phyloP scores from a whole-genome alignment of 805 yeast genomes.

The Schwanniomyces occidentalis region DNA sequence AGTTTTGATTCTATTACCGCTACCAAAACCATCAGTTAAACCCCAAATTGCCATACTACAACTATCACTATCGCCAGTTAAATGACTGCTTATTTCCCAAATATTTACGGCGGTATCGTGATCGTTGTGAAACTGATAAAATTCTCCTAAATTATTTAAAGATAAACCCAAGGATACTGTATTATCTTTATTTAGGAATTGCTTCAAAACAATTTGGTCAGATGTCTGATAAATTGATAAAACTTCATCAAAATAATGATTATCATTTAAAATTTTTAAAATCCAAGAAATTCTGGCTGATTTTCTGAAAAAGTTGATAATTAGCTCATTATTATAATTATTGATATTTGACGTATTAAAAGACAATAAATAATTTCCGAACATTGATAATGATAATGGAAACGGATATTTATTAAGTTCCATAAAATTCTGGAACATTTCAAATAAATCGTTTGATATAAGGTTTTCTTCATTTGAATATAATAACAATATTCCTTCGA shows the following conservation, averaged over 20 bases:
- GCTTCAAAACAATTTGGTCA: constrained; percentile 3
- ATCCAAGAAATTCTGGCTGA: constrained; percentile 19
- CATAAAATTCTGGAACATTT: constrained; percentile 16
- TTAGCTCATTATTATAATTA: constrained; percentile 20
- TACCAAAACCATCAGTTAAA: constrained; percentile 19
- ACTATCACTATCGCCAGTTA: constrained; percentile 20
- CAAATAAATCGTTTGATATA: constrained; percentile 16
- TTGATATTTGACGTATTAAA: constrained; percentile 16
- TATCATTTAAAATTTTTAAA: constrained; percentile 10
- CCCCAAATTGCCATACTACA: constrained; percentile 24
- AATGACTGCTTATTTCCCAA: constrained; percentile 23
- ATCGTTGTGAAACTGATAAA: constrained; percentile 16
- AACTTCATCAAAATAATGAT: constrained; percentile 8
- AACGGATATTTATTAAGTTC: constrained; percentile 15
- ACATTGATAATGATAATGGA: constrained; percentile 26
- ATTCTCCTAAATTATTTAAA: constrained; percentile 19
- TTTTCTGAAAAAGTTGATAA: constrained; percentile 20
- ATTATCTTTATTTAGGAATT: constrained; percentile 3
- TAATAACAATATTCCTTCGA: constrained; percentile 16
- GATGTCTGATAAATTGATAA: background rate
- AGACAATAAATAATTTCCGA: constrained; percentile 24
- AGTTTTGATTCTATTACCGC: constrained; percentile 19
- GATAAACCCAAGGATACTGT: constrained; percentile 5
- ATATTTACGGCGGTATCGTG: constrained; percentile 18
- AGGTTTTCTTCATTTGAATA: constrained; percentile 14